These are phyloP conservation scores for Fimicolochytrium jonesii DNA, from an alignment of 192 early-diverging fungal genomes.

Conservation along the genomic window DNA sequence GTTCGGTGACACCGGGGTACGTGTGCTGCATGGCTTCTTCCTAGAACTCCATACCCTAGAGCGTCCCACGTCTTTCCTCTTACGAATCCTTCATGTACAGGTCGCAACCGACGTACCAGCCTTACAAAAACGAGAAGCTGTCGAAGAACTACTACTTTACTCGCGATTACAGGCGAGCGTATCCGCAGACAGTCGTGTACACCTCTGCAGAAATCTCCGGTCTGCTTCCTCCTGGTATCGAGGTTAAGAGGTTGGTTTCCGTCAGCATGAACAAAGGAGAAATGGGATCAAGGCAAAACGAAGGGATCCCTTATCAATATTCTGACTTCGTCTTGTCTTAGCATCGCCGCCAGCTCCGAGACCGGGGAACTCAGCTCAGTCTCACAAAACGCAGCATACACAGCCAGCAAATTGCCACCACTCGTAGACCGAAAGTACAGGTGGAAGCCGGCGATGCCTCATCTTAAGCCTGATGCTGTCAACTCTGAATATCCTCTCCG, in stretches of 20 bases:
- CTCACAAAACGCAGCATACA: constrained; percentile 7
- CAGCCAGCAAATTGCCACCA: constrained; percentile 19
- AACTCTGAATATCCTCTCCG: constrained; percentile 37
- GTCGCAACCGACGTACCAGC: constrained; percentile 36
- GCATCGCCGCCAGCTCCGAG: background rate
- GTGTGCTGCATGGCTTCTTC: no score
- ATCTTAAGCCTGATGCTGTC: constrained; percentile 32
- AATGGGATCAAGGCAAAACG: background rate
- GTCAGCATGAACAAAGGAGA: no score
- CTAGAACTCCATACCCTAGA: no score
- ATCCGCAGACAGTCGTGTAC: constrained; percentile 80
- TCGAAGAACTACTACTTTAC: constrained; percentile 86
- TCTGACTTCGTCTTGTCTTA: background rate
- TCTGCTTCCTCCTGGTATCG: constrained; percentile 19
- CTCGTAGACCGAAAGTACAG: constrained; percentile 36
- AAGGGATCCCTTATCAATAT: background rate
- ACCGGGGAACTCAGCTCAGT: background rate
- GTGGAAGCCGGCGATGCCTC: constrained; percentile 29
- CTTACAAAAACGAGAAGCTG: constrained; percentile 33
- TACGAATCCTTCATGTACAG: constrained; percentile 1
- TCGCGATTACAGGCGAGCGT: constrained; percentile 87
- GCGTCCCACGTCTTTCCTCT: no score
- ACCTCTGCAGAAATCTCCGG: constrained; percentile 64
- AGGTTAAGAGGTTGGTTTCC: constrained; percentile 12
- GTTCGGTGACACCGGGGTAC: constrained; percentile 39